phyloP scores from a whole-genome alignment of 805 yeast genomes.

The Wickerhamiella lipophila region DNA sequence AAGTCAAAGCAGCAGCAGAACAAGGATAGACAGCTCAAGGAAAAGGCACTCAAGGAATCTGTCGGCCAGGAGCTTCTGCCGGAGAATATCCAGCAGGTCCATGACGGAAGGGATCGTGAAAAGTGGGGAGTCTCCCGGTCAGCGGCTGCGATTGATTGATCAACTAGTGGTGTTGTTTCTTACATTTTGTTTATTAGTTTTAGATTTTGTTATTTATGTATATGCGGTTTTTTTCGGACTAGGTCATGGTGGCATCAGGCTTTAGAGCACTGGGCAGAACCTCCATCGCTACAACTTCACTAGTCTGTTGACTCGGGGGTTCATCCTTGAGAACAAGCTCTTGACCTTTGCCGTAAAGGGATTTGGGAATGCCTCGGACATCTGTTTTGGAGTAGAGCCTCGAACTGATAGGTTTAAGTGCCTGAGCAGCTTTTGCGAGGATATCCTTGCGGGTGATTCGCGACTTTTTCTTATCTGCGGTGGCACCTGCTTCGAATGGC shows the following conservation, averaged over 20 bases:
- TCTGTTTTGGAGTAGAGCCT: slow-evolving; percentile 17
- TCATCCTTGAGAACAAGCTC: slow-evolving; percentile 1
- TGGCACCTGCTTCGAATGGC: neutral
- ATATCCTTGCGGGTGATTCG: slow-evolving; percentile 19
- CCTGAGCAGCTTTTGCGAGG: slow-evolving; percentile 18
- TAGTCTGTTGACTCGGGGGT: neutral
- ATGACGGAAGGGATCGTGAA: slow-evolving; percentile 33
- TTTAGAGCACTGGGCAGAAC: neutral
- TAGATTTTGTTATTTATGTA: neutral
- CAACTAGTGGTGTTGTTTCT: neutral
- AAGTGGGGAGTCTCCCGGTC: slow-evolving; percentile 34
- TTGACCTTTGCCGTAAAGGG: slow-evolving; percentile 1
- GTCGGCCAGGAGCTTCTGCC: slow-evolving; percentile 25
- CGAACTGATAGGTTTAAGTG: slow-evolving; percentile 15
- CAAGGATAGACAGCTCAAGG: slow-evolving; percentile 22
- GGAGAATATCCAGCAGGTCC: slow-evolving; percentile 26
- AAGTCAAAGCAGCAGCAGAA: slow-evolving; percentile 20
- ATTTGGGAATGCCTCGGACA: slow-evolving; percentile 10
- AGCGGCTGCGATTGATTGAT: slow-evolving; percentile 32
- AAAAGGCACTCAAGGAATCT: slow-evolving; percentile 22
- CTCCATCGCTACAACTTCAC: neutral
- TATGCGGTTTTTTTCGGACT: no score
- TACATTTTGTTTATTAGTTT: neutral
- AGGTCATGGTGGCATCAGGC: neutral
- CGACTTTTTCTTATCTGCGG: slow-evolving; percentile 4